Conservation (phyloP, 768 basidiomycete genomes). For the Tylopilus vinaceipallidus region DNA sequence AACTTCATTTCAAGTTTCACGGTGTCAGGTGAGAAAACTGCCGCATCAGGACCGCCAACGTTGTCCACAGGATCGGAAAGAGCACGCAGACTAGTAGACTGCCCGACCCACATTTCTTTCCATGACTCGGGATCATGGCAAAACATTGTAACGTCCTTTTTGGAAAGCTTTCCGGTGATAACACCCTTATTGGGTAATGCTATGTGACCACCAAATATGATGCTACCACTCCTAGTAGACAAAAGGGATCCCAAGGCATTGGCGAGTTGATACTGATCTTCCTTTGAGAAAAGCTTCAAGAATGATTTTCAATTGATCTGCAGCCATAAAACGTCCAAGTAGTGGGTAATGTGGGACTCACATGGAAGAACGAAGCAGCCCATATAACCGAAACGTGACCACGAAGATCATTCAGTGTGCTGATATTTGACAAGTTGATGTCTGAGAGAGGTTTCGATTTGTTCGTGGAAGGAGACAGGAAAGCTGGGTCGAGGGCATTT, state of each 20-base stretch:
- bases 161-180: neutral
- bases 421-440: conserved; percentile 32
- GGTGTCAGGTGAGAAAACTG: conserved; percentile 30
- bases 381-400: conserved; percentile 50
- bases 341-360: conserved; percentile 4
- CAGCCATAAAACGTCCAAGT: too few relatives aligned
- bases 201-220: conserved; percentile 32
- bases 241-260: conserved; percentile 27
- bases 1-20: conserved; percentile 33
- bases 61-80: neutral
- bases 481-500: conserved; percentile 46
- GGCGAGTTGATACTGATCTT: conserved; percentile 24
- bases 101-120: conserved; percentile 26
- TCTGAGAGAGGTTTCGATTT: conserved; percentile 15
- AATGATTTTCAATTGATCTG: conserved; percentile 21
- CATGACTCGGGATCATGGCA: conserved; percentile 29
- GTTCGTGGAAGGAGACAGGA: conserved; percentile 35
- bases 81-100: neutral
- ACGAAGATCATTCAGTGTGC: conserved; percentile 43
- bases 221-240: conserved; percentile 26
- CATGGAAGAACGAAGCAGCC: conserved; percentile 47
- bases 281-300: conserved; percentile 26
- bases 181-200: conserved; percentile 13
- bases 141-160: conserved; percentile 13
- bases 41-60: neutral